Evolutionary conservation across 2,329 filamentous ascomycete genomes (phyloP).

Genomic region (Daldinia sp.): DNA sequence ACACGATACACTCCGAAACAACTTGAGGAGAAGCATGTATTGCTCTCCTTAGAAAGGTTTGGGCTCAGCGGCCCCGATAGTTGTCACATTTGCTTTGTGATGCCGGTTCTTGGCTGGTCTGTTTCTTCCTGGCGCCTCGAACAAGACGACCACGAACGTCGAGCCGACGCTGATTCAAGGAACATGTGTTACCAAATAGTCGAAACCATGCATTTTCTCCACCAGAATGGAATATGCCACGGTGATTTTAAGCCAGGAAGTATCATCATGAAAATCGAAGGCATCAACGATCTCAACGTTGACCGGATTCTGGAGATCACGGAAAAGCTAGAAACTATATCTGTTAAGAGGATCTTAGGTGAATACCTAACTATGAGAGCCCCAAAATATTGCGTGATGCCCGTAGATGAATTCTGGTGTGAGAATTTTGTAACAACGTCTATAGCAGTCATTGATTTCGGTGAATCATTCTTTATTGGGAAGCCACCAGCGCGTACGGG

Average conservation of each 20-base stretch:
- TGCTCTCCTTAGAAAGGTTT: constrained; percentile 25
- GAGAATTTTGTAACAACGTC: not conserved
- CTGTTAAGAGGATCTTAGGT: constrained; percentile 12
- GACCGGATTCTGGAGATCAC: constrained; percentile 14
- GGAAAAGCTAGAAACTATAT: not conserved
- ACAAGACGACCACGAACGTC: not conserved
- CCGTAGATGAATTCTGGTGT: not conserved
- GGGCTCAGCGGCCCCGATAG: constrained; percentile 36
- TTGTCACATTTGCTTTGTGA: constrained; percentile 27
- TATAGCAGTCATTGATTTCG: constrained; percentile 28
- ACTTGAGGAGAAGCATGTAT: constrained; percentile 17
- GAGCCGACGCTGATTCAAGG: not conserved
- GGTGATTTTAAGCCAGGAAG: constrained; percentile 24
- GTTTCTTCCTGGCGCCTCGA: constrained; percentile 8
- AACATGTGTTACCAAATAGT: constrained; percentile 17
- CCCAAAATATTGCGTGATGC: constrained; percentile 16
- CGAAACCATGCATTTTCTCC: constrained; percentile 17
- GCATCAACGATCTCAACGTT: constrained; percentile 13
- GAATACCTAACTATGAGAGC: not conserved
- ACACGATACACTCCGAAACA: not conserved
- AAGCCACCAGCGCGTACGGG: constrained; percentile 9
- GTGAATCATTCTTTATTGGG: constrained; percentile 18
- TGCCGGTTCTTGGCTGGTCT: constrained; percentile 17
- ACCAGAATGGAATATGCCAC: constrained; percentile 27
- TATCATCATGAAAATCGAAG: constrained; percentile 25